These are phyloP conservation scores for Acaromyces ingoldii DNA, from an alignment of 1,284 basidiomycete species.

Conservation along the genomic window DNA sequence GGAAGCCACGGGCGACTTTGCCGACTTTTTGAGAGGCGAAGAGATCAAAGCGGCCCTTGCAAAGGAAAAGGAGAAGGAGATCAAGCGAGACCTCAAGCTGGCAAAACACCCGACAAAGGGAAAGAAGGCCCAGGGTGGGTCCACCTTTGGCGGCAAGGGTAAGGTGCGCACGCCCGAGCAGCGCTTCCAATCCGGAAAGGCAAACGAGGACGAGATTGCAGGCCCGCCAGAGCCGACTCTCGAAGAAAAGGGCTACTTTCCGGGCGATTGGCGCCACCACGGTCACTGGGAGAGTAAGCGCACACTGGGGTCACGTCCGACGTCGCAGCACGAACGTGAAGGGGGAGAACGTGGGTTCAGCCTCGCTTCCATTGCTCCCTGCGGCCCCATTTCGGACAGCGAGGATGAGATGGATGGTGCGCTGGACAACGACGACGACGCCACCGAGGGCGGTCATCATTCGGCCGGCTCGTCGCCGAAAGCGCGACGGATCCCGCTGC, in stretches of 20 bases:
- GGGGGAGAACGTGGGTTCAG: no score
- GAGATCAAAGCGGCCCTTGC: slow-evolving; percentile 4
- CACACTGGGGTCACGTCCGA: background rate
- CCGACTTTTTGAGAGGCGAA: slow-evolving; percentile 3
- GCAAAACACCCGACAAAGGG: slow-evolving; percentile 6
- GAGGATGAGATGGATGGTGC: background rate
- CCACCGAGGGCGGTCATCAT: background rate
- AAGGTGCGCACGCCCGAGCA: background rate
- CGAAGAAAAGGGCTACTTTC: slow-evolving; percentile 6
- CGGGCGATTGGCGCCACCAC: slow-evolving; percentile 6
- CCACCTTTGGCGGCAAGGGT: slow-evolving; percentile 1
- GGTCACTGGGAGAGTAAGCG: background rate
- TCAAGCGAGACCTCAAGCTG: slow-evolving; percentile 4
- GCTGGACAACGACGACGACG: background rate
- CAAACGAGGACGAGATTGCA: background rate
- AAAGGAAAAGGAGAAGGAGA: background rate
- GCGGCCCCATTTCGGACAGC: background rate
- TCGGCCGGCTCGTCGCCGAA: background rate
- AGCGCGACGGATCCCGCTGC: background rate
- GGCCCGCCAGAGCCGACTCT: slow-evolving; percentile 1
- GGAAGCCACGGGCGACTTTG: slow-evolving; percentile 6
- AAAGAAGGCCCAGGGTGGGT: background rate
- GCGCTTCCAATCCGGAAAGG: background rate
- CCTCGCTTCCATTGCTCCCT: background rate
- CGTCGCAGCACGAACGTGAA: background rate